These are phyloP conservation scores for Auricularia sp. DNA, from an alignment of 768 basidiomycete species.

Conservation along the genomic window DNA sequence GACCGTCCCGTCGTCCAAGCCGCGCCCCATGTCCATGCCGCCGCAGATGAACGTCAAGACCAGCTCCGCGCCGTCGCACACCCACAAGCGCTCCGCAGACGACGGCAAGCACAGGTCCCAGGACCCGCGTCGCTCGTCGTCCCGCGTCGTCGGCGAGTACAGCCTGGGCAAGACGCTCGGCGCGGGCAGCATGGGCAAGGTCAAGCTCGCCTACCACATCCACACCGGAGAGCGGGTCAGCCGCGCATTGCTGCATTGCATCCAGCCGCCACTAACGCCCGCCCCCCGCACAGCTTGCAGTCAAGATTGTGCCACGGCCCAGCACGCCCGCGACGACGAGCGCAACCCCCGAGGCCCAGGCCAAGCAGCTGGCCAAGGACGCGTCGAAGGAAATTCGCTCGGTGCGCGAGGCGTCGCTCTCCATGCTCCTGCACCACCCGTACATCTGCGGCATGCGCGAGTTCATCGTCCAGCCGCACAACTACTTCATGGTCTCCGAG, in stretches of 20 bases:
- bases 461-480: slow-evolving; percentile 94
- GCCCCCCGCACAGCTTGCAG: slow-evolving; percentile 60
- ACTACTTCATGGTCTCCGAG: slow-evolving; percentile 99
- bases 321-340: slow-evolving; percentile 48
- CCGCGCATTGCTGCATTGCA: slow-evolving; percentile 7
- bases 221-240: slow-evolving; percentile 85
- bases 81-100: slow-evolving; percentile 15
- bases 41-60: slow-evolving; percentile 5
- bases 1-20: slow-evolving; percentile 12
- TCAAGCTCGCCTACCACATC: slow-evolving; percentile 89
- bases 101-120: slow-evolving; percentile 24
- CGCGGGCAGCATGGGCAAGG: slow-evolving; percentile 98
- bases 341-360: slow-evolving; percentile 43
- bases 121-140: slow-evolving; percentile 25
- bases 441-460: slow-evolving; percentile 99
- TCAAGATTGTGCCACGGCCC: slow-evolving; percentile 93
- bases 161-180: slow-evolving; percentile 94
- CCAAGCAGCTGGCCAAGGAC: slow-evolving; percentile 79
- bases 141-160: slow-evolving; percentile 82
- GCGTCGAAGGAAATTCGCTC: slow-evolving; percentile 95
- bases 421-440: slow-evolving; percentile 93
- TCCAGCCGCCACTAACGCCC: slow-evolving; percentile 2
- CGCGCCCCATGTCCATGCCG: slow-evolving; percentile 4
- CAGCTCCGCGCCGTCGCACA: slow-evolving; percentile 5
- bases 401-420: slow-evolving; percentile 89